phyloP scores from a whole-genome alignment of 495 filamentous ascomycete species.

The Aspergillus bridgeri region DNA sequence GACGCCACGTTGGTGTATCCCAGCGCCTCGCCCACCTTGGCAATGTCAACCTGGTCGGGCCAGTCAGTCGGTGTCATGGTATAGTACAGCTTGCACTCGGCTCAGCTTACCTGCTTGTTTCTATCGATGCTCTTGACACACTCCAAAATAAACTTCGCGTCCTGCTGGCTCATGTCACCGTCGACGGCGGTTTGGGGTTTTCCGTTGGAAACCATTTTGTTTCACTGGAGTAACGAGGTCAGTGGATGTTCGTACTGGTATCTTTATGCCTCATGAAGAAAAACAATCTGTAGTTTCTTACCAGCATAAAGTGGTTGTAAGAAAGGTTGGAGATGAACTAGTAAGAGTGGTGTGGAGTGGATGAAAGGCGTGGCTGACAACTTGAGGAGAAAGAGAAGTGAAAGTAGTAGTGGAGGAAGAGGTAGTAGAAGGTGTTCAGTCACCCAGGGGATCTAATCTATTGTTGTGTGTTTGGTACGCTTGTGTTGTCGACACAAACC shows the following conservation, averaged over 20 bases:
- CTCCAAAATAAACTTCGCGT: constrained; percentile 16
- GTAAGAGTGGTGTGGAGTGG: not conserved
- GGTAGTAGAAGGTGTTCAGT: not conserved
- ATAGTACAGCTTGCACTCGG: too few relatives aligned
- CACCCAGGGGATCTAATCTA: too few relatives aligned
- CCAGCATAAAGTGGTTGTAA: not conserved
- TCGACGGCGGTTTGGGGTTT: not conserved
- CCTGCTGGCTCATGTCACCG: constrained; percentile 4
- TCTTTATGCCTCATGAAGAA: too few relatives aligned
- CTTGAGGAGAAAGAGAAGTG: not conserved
- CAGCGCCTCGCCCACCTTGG: constrained; percentile 20
- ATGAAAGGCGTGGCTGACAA: not conserved
- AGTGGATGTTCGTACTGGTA: not conserved
- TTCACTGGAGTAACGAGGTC: not conserved
- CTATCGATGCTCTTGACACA: constrained; percentile 16
- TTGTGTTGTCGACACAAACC: not conserved
- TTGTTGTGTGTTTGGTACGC: not conserved
- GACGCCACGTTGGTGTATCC: constrained; percentile 32
- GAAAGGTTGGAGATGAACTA: not conserved
- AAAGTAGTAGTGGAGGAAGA: too few relatives aligned
- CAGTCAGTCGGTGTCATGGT: not conserved
- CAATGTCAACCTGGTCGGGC: constrained; percentile 26
- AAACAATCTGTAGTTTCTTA: too few relatives aligned
- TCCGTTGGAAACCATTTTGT: constrained; percentile 1
- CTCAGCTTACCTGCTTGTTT: constrained; percentile 8